phyloP scores from a whole-genome alignment of 2,329 filamentous ascomycete genomes.

The Alternaria dauci region DNA sequence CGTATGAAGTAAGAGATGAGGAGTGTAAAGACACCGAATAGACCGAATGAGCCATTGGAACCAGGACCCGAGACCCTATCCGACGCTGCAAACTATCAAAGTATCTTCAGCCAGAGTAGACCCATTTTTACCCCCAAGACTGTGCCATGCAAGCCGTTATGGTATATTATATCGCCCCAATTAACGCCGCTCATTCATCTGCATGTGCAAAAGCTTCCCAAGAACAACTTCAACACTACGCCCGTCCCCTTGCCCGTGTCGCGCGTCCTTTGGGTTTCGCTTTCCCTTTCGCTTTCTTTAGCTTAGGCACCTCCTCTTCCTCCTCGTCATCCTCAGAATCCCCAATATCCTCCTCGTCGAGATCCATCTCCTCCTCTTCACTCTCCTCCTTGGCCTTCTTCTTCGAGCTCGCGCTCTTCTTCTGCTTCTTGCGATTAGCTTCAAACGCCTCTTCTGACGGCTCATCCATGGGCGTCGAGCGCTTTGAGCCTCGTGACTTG shows the following conservation, averaged over 20 bases:
- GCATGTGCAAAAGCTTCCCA: background rate
- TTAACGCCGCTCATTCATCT: conserved; percentile 11
- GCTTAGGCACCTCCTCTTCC: conserved; percentile 28
- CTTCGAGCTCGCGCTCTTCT: conserved; percentile 23
- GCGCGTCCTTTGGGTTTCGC: conserved; percentile 24
- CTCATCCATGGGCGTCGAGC: conserved; percentile 57
- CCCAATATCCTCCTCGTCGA: conserved; percentile 38
- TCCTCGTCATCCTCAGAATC: conserved; percentile 33
- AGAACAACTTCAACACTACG: conserved; percentile 7
- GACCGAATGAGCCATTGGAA: background rate
- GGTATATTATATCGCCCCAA: background rate
- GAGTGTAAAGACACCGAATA: background rate
- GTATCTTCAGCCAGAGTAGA: background rate
- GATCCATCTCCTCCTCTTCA: conserved; percentile 32
- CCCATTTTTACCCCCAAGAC: background rate
- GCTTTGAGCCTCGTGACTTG: conserved; percentile 57
- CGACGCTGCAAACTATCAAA: background rate
- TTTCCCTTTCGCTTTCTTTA: conserved; percentile 33
- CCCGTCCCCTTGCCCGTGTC: conserved; percentile 26
- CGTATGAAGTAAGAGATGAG: background rate
- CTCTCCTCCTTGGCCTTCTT: conserved; percentile 33
- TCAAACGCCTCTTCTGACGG: conserved; percentile 70
- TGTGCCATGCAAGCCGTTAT: conserved; percentile 20
- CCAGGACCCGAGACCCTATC: background rate
- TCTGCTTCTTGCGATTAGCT: conserved; percentile 46